A percentile compares a stretch with the other conserved stretches of the same genome.
phyloP scores from a whole-genome alignment of 305 asterid species.

The Ilex paraguariensis region DNA sequence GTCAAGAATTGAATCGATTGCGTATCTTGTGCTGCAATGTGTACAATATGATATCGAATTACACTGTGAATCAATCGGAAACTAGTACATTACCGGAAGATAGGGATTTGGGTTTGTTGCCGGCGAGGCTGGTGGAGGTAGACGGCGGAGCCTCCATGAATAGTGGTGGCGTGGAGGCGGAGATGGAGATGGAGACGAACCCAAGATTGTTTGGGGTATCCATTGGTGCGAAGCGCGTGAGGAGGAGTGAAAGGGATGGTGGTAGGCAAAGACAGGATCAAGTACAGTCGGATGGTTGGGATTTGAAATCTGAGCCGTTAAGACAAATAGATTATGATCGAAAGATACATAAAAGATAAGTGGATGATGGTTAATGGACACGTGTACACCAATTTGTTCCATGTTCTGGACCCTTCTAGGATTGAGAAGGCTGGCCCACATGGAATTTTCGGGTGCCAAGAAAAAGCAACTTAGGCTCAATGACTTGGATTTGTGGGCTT shows the following conservation, averaged over 20 bases:
- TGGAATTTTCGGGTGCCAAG: too few relatives aligned
- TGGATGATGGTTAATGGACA: not conserved
- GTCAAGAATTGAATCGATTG: constrained; percentile 38
- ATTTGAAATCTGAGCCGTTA: too few relatives aligned
- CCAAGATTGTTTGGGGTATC: constrained; percentile 72
- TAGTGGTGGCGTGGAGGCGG: constrained; percentile 9
- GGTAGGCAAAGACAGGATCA: constrained; percentile 17
- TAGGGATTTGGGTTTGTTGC: constrained; percentile 22
- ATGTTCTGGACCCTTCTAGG: not conserved
- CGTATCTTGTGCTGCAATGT: constrained; percentile 50
- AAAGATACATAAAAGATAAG: too few relatives aligned
- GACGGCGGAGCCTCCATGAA: constrained; percentile 2
- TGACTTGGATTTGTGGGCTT: too few relatives aligned
- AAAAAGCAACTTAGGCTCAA: too few relatives aligned
- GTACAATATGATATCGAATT: constrained; percentile 51
- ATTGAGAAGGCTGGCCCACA: too few relatives aligned
- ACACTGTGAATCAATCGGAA: constrained; percentile 27
- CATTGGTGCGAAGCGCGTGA: constrained; percentile 52
- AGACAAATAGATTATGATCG: too few relatives aligned
- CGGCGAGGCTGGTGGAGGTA: not conserved
- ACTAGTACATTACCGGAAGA: constrained; percentile 24
- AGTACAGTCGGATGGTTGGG: not conserved
- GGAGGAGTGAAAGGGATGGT: constrained; percentile 16
- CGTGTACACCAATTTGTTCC: too few relatives aligned
- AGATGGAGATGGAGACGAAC: constrained; percentile 21